Base-by-base conservation (phyloP, 169 alveolate species). In the Cryptosporidium sp. region DNA sequence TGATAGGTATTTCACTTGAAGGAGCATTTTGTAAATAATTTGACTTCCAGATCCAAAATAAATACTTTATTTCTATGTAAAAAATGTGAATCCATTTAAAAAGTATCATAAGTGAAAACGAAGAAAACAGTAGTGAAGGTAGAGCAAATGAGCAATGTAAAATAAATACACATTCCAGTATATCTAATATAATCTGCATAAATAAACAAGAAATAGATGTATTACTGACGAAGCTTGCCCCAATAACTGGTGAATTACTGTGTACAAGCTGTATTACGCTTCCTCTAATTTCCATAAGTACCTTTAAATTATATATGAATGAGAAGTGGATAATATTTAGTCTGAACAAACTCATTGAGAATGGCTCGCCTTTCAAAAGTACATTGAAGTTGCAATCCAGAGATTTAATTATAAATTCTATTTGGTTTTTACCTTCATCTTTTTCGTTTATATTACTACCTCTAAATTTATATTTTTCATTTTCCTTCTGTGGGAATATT, bases 231-330 rank as follows among this genome's bases (percentile, higher is more conserved):
- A 18, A 62, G 23, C 5, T 42, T 80, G 61, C n/a, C 16, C 68
- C 68, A 37, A 42, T 8, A n/a, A 7, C n/a, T 37, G 75, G 48
- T 23, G 75, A 58, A 16, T 65, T 80, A 18, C 61, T 80, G 62
- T 80, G 75, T 5, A 48, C 69, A n/a, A 80, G 26, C 44, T 80
- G 89, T 14, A 69, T 65, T 29, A 80, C 23, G 10, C 89, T 73
- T 62, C 89, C 89, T 62, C 89, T 60, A 61, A 80, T 80, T 80
- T 80, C 89, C 89, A 80, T 44, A n/a, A 80, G 56, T 1, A 80
- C 89, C 75, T 80, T 80, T 26, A 80, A 80, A 60, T 80, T 80
- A 42, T 80, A 80, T 29, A 80, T n/a, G 51, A 80, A 62, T 26
- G 75, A 80, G 23, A 80, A 80, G 26, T 80, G 89, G 3, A 80